Evolutionary conservation across 768 basidiomycete genomes (phyloP), one percentile per base, ranked within the genome.

Genomic region (Tulasnella sp.): DNA sequence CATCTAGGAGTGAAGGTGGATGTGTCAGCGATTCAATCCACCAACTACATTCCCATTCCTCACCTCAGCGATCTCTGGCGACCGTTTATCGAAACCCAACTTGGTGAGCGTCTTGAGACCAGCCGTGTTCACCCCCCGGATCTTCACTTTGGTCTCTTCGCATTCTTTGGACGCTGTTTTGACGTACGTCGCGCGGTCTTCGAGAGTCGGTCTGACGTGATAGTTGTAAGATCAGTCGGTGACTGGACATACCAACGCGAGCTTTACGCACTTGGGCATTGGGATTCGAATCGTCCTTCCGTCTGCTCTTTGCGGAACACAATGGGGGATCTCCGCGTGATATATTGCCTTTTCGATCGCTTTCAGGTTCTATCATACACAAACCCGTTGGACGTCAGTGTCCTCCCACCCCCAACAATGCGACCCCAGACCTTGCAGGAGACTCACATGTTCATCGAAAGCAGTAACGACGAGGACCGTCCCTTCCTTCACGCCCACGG

Each of bases 401-500:
- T 41, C 7, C 2, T 80, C 11, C 19, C 29, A 22, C 17, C 32
- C 32, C 52, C 40, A n/a, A 62, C 6, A 22, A n/a, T 41, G 14
- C 16, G n/a, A 17, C 6, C 7, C 26, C 87, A n/a, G n/a, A n/a
- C n/a, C n/a, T n/a, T n/a, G n/a, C n/a, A n/a, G n/a, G n/a, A n/a
- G n/a, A n/a, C n/a, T 82, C 78, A 94, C 92, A 77, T 86, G 81
- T 78, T 91, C 89, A 69, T 94, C 89, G 76, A 91, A 93, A 36
- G 91, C 82, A 3, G 90, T 91, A 12, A 94, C 83, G 32, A 94
- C 75, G 72, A 94, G 80, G 69, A 85, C 84, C 6, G 89, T 85
- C 0, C 92, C 92, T 68, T 94, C 90, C 74, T 88, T 83, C 42
- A 94, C 87, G 8, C 92, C 92, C 22, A 94, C 86, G 0, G 92